Evolutionary conservation across 169 alveolate genomes (phyloP).

Genomic region (Perkinsus chesapeaki): DNA sequence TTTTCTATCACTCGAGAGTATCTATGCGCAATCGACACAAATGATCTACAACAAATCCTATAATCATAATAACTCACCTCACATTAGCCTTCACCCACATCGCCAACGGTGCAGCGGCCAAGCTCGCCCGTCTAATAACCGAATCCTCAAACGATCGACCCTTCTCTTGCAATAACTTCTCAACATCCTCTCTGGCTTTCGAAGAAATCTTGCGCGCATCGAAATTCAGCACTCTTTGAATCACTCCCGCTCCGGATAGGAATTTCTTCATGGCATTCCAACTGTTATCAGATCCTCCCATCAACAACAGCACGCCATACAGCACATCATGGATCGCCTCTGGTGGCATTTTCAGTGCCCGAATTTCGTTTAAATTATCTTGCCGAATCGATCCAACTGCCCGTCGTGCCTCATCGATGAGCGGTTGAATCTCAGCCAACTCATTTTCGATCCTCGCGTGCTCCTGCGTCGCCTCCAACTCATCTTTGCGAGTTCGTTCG

Average conservation of each 20-base stretch:
- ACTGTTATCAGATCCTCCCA: constrained; percentile 63
- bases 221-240: constrained; percentile 62
- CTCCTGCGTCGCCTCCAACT: constrained; percentile 57
- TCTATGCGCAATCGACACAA: not conserved
- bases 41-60: too few species aligned
- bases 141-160: constrained; percentile 63
- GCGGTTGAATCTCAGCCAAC: constrained; percentile 73
- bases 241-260: constrained; percentile 51
- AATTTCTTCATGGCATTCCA: constrained; percentile 71
- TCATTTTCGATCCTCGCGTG: constrained; percentile 62
- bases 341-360: constrained; percentile 78
- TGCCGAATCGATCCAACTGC: constrained; percentile 72
- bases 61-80: constrained; percentile 18
- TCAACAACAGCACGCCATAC: constrained; percentile 72
- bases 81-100: constrained; percentile 78
- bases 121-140: constrained; percentile 65
- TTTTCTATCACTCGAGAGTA: constrained; percentile 68
- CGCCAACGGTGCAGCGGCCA: constrained; percentile 84
- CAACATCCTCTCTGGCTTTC: constrained; percentile 62
- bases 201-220: constrained; percentile 68
- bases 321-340: constrained; percentile 81
- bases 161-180: constrained; percentile 53
- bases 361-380: constrained; percentile 72
- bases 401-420: constrained; percentile 73
- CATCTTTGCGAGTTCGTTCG: constrained; percentile 58